These are phyloP conservation scores for Magnolia officinalis DNA, from an alignment of 164 flowering plant species.

Conservation along the genomic window DNA sequence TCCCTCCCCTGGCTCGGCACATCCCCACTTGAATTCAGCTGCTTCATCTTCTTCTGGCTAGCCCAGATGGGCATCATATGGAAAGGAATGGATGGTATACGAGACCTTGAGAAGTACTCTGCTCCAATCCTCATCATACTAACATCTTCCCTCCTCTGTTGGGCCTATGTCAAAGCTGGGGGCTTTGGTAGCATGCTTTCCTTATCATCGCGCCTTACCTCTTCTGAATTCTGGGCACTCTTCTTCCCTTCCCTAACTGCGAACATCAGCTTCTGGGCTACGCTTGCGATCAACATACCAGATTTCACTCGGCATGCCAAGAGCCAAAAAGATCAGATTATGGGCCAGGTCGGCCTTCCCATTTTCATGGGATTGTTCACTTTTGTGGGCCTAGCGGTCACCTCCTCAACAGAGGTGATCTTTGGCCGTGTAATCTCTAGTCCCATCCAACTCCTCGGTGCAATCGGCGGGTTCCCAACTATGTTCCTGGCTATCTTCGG, in stretches of 20 bases:
- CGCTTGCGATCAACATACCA: conserved; percentile 81
- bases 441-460: conserved; percentile 72
- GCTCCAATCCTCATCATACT: conserved; percentile 68
- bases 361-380: conserved; percentile 88
- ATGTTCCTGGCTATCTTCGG: conserved; percentile 62
- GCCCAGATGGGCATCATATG: conserved; percentile 57
- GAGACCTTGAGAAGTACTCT: conserved; percentile 72
- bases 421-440: conserved; percentile 72
- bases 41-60: conserved; percentile 73
- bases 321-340: conserved; percentile 68
- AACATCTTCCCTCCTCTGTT: conserved; percentile 50
- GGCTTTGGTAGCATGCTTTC: conserved; percentile 75
- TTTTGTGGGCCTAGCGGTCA: conserved; percentile 86
- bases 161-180: conserved; percentile 81
- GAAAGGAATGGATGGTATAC: conserved; percentile 83
- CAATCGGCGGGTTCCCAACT: conserved; percentile 51
- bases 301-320: conserved; percentile 86
- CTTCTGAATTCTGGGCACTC: conserved; percentile 64
- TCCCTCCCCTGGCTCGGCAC: conserved; percentile 77
- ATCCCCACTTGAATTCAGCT: conserved; percentile 69
- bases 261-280: conserved; percentile 86
- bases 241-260: conserved; percentile 93
- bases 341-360: conserved; percentile 84
- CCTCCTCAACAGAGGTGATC: conserved; percentile 70
- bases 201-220: conserved; percentile 50